These are phyloP conservation scores for Phytophthora megakarya DNA, from an alignment of 352 stramenopile species.

Conservation along the genomic window DNA sequence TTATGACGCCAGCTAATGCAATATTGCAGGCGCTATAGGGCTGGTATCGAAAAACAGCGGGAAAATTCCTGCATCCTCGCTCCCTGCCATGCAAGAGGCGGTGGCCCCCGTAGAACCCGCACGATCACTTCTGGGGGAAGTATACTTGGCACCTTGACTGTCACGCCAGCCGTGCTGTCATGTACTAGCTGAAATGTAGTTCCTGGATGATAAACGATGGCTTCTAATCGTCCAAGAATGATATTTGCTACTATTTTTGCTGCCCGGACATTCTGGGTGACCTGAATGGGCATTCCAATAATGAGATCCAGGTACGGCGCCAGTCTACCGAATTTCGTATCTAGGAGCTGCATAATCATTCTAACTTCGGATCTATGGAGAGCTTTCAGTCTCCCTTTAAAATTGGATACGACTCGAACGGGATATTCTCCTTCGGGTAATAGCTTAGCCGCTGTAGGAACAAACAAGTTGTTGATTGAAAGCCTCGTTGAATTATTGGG, in stretches of 20 bases:
- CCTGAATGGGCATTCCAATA: constrained; percentile 8
- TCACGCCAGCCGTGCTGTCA: constrained; percentile 6
- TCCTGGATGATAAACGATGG: neutral
- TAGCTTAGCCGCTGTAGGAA: too few relatives aligned
- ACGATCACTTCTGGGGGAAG: neutral
- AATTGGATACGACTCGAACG: neutral
- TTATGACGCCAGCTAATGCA: neutral
- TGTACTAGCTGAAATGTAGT: constrained; percentile 3
- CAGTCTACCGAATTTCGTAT: constrained; percentile 12
- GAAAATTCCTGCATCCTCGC: neutral
- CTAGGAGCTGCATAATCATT: neutral
- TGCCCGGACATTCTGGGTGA: constrained; percentile 4
- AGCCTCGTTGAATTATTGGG: neutral
- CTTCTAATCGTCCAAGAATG: constrained; percentile 5
- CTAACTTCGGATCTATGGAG: neutral
- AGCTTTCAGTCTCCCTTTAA: neutral
- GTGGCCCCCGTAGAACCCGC: neutral
- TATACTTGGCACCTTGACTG: neutral
- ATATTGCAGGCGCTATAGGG: neutral
- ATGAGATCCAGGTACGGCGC: neutral
- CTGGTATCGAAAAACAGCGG: constrained; percentile 1
- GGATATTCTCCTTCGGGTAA: neutral
- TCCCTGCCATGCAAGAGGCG: neutral
- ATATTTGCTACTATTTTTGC: constrained; percentile 21
- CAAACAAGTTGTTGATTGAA: constrained; percentile 8